Percentiles rank a stretch among this genome's conserved stretches.
Evolutionary conservation across 345 rosid genomes (phyloP).

Genomic region (Microthlaspi erraticum): DNA sequence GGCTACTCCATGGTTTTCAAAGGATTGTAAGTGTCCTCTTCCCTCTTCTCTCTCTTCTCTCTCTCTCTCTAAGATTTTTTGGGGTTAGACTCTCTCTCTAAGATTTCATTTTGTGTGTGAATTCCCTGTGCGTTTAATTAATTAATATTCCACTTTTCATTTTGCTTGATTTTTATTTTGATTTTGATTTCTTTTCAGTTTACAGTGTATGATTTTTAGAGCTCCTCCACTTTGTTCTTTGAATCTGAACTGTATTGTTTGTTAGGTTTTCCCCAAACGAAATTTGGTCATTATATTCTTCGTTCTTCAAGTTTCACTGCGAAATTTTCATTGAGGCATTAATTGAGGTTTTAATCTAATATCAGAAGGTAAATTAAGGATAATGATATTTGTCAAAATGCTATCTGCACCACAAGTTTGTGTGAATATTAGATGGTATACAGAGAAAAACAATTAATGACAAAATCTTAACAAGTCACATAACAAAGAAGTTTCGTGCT

Average conservation of each 20-base stretch:
- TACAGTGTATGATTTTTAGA: background rate
- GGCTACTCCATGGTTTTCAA: slow-evolving; percentile 49
- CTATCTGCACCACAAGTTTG: slow-evolving; percentile 7
- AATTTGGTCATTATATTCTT: background rate
- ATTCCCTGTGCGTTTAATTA: background rate
- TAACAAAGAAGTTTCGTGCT: background rate
- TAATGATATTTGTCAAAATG: background rate
- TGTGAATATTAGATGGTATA: background rate
- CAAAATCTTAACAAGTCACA: background rate
- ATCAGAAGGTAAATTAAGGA: background rate
- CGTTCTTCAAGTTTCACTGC: background rate
- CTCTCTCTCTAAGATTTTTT: background rate
- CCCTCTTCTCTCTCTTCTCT: background rate
- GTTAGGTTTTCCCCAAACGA: background rate
- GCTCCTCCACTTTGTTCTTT: background rate
- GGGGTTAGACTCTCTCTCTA: no score
- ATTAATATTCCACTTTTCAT: background rate
- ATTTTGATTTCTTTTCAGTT: background rate
- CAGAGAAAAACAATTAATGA: background rate
- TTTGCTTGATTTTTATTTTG: background rate
- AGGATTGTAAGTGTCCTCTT: slow-evolving; percentile 54
- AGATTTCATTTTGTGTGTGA: no score
- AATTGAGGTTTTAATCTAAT: slow-evolving; percentile 3
- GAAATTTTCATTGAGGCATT: background rate
- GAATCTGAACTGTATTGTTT: background rate